Evolutionary conservation across 192 early-diverging fungal genomes (phyloP).

Genomic region (Coemansia sp.): DNA sequence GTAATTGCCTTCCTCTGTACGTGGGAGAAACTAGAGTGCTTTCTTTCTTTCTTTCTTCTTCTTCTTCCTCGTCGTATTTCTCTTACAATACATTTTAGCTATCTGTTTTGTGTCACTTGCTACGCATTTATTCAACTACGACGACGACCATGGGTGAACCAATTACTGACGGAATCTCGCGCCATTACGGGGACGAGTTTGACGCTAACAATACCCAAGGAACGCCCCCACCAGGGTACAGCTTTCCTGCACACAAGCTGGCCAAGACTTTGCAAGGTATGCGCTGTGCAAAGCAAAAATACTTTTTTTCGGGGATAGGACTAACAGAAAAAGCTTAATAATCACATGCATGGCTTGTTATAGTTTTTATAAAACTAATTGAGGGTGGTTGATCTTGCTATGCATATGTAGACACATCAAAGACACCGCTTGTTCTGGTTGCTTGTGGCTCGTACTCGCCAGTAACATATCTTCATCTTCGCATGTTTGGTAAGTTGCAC

Average conservation of each 20-base stretch:
- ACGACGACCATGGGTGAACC: conserved; percentile 12
- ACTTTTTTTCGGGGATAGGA: background rate
- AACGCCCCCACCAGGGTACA: conserved; percentile 53
- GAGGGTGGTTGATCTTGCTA: background rate
- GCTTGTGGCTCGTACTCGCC: conserved; percentile 98
- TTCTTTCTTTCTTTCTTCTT: background rate
- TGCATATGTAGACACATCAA: conserved; percentile 37
- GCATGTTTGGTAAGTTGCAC: conserved; percentile 89
- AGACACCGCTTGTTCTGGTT: conserved; percentile 83
- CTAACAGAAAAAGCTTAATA: too few species aligned
- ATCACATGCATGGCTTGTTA: background rate
- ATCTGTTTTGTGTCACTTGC: too few species aligned
- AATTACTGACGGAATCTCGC: conserved; percentile 55
- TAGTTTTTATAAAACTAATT: background rate
- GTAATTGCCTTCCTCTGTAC: too few species aligned
- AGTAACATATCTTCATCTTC: conserved; percentile 93
- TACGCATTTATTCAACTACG: background rate
- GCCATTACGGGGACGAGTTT: conserved; percentile 19
- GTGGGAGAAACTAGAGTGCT: background rate
- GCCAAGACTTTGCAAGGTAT: conserved; percentile 46
- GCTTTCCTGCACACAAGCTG: conserved; percentile 49
- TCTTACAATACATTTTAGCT: background rate
- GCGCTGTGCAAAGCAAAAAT: background rate
- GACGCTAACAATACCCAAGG: conserved; percentile 21
- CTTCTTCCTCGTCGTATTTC: background rate